Evolutionary conservation across 305 asterid species (phyloP), one percentile per base, ranked within the genome.

Genomic region (Fraxinus floribunda): DNA sequence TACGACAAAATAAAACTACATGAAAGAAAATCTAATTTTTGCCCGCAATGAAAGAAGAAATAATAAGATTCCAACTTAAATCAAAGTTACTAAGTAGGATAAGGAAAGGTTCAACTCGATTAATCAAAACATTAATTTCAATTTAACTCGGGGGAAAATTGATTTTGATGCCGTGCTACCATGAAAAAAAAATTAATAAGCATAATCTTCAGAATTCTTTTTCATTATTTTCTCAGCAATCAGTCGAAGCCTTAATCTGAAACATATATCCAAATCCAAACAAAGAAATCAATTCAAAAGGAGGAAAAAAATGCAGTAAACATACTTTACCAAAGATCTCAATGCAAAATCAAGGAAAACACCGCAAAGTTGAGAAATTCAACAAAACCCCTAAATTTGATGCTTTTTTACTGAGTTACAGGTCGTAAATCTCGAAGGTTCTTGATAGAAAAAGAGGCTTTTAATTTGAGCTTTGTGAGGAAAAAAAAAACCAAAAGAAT

Each of bases 401-500:
- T 64, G 72, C 64, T 4, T 16, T 83, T 80, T 74, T 78, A 81
- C 68, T 75, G 30, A 60, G 72, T 75, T 83, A 15, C 20, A 52
- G 82, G 72, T 60, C 73, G 46, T 84, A 84, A 90, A 90, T 91
- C 94, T 88, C 75, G 92, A 83, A 86, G 83, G 77, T 88, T 92
- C 90, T 86, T 83, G 91, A 82, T 88, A 80, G 84, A 84, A 81
- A 60, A 41, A 78, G 73, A 75, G 34, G 55, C 26, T 16, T 32
- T 22, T 10, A 41, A 7, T 39, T 75, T 20, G 32, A 29, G 32
- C 18, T 38, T 36, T 75, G 78, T 6, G 60, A 16, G 11, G 41
- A 20, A 75, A 20, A 20, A 75, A 20, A 20, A 10, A 20, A 22
- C 26, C 24, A 16, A 75, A 75, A 36, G 8, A 34, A 6, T 60